Evolutionary conservation across 495 filamentous ascomycete genomes (phyloP), one percentile per base, ranked within the genome.

Genomic region (Trypethelium eluteriae): DNA sequence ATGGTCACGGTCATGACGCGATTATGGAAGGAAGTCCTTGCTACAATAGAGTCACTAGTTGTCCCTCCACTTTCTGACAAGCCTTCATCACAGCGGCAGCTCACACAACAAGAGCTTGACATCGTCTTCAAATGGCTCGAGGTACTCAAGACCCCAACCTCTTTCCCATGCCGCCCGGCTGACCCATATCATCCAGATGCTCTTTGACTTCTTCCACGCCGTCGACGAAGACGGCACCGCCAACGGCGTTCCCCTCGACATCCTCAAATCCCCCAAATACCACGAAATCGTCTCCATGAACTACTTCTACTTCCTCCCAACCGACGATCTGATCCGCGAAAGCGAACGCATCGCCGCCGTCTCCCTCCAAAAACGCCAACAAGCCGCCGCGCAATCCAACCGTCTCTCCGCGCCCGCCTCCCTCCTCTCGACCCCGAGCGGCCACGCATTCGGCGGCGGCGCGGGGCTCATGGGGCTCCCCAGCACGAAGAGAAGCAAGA

Each of bases 1-100:
- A 96, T 99, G 94, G 84, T 89, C 66, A 90, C 92, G 76, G 93
- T 99, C 66, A 99, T 99, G 95, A 94, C 91, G 35, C 86, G 95
- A 47, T 77, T 99, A 14, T 99, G 95, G 95, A 99, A 99, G 75
- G 95, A 97, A 76, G 92, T 96, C 10, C 82, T 99, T 3, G 85
- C 89, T 39, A 95, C 93, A 1, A 88, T 98, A 67, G 95, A 99
- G 77, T 83, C 84, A 14, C 81, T 99, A 3, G 82, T 99, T 56
- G 93, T 99, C 2, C 95, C 95, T 50, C 94, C 95, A 9, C 80
- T 99, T 10, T 96, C 93, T 4, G 95, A 99, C 75, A 98, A 99
- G 73, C 90, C 87, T 10, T 97, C 93, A 2, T 84, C 85, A 67
- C 95, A 99, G 72, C 88, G 88, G 68, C 91, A 88, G 34, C 84